Conservation (phyloP, 2,329 filamentous ascomycete genomes). For the Tetracladium maxilliforme region DNA sequence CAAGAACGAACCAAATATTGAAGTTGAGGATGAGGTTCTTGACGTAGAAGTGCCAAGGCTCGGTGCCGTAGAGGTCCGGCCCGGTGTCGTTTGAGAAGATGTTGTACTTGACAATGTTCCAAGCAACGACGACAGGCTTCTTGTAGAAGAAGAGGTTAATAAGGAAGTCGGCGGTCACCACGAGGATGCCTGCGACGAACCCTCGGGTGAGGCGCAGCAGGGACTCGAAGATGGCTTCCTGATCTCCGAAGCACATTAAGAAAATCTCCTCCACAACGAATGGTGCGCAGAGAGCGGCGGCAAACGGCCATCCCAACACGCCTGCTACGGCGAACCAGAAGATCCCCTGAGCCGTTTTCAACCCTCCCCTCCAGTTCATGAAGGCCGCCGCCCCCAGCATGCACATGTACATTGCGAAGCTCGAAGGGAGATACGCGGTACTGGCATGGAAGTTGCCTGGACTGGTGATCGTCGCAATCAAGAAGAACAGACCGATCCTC, state of each 20-base stretch:
- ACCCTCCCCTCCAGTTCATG: slow-evolving; percentile 72
- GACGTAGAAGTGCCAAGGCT: slow-evolving; percentile 94
- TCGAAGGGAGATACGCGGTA: slow-evolving; percentile 76
- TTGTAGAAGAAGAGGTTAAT: slow-evolving; percentile 80
- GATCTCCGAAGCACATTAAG: slow-evolving; percentile 34
- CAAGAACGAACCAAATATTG: slow-evolving; percentile 83
- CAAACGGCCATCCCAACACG: slow-evolving; percentile 89
- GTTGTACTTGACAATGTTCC: slow-evolving; percentile 95
- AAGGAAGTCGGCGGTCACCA: slow-evolving; percentile 41
- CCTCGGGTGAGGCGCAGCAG: slow-evolving; percentile 53
- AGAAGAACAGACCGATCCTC: slow-evolving; percentile 72
- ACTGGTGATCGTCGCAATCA: slow-evolving; percentile 62
- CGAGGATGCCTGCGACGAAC: slow-evolving; percentile 22
- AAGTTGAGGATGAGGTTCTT: slow-evolving; percentile 88
- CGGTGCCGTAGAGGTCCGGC: slow-evolving; percentile 85
- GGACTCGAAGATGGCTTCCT: slow-evolving; percentile 43
- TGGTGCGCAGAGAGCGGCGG: slow-evolving; percentile 65
- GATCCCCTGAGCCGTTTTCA: slow-evolving; percentile 71
- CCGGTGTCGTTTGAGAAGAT: slow-evolving; percentile 72
- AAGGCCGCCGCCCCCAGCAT: slow-evolving; percentile 81
- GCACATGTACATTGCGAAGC: slow-evolving; percentile 89
- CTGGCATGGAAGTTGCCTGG: slow-evolving; percentile 92
- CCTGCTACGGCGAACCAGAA: slow-evolving; percentile 82
- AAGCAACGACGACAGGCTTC: slow-evolving; percentile 61
- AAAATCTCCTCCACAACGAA: slow-evolving; percentile 68